Evolutionary conservation across 352 stramenopile genomes (phyloP).

Genomic region (Globisporangium irregulare): DNA sequence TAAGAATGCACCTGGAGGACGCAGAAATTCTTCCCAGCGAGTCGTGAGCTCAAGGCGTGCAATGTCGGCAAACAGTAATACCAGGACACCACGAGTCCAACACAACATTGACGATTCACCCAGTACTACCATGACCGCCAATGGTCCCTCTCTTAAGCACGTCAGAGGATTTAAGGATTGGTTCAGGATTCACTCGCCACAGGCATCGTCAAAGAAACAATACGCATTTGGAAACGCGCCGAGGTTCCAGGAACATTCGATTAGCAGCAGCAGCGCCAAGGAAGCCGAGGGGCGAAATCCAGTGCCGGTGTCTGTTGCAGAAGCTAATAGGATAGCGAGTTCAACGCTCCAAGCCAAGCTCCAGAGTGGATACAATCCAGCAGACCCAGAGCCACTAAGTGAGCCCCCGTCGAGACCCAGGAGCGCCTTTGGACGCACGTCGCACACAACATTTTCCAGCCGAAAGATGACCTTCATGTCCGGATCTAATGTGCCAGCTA

Average conservation of each 20-base stretch:
- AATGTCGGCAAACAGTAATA: background rate
- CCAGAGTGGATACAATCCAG: background rate
- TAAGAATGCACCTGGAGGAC: background rate
- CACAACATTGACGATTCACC: background rate
- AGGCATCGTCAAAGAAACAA: conserved; percentile 3
- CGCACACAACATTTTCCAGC: conserved; percentile 8
- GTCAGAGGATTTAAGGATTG: conserved; percentile 42
- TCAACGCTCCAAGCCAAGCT: background rate
- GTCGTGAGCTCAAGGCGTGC: background rate
- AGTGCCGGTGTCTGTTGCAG: background rate
- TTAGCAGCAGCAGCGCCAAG: background rate
- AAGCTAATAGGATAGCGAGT: background rate
- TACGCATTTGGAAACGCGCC: conserved; percentile 11
- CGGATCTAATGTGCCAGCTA: background rate
- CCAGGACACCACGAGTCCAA: background rate
- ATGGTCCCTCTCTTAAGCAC: background rate
- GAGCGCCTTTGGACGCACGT: conserved; percentile 26
- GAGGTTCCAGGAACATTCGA: conserved; percentile 9
- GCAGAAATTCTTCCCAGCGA: background rate
- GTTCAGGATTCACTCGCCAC: conserved; percentile 28
- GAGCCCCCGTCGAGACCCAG: conserved; percentile 19
- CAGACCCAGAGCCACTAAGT: background rate
- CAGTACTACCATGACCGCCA: background rate
- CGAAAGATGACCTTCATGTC: conserved; percentile 2
- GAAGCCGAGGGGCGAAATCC: background rate